Evolutionary conservation across 306 rosid genomes (phyloP).

Genomic region (Cicer bijugum): DNA sequence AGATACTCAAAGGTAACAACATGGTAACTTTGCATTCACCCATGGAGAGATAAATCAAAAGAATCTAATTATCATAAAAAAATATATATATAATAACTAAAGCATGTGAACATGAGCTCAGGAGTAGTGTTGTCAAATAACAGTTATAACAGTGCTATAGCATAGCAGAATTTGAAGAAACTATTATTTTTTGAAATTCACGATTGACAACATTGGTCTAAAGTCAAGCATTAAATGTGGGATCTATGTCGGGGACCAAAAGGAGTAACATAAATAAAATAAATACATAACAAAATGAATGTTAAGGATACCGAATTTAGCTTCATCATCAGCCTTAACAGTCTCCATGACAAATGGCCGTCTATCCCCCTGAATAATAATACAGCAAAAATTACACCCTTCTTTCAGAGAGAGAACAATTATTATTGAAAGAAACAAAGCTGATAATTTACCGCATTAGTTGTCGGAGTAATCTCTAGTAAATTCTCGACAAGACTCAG

Average conservation of each 20-base stretch:
- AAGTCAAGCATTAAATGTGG: not conserved
- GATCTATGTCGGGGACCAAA: constrained; percentile 24
- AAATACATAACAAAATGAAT: constrained; percentile 18
- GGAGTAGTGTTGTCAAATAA: not conserved
- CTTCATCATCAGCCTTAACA: constrained; percentile 92
- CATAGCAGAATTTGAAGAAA: not conserved
- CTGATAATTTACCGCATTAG: constrained; percentile 58
- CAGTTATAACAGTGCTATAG: not conserved
- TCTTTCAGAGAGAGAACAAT: constrained; percentile 7
- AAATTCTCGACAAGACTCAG: constrained; percentile 68
- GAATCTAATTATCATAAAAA: constrained; percentile 12
- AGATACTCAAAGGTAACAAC: constrained; percentile 16
- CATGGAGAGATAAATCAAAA: constrained; percentile 12
- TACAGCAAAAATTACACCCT: constrained; percentile 33
- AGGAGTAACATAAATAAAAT: not conserved
- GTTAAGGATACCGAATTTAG: constrained; percentile 73
- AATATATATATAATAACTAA: not conserved
- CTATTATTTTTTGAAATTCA: not conserved
- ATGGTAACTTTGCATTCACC: constrained; percentile 4
- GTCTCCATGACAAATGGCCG: constrained; percentile 89
- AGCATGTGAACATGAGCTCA: not conserved
- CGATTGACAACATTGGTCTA: not conserved
- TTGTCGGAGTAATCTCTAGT: constrained; percentile 74
- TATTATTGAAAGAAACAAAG: constrained; percentile 37
- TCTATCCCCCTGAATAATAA: constrained; percentile 72